These are phyloP conservation scores for Eimeria necatrix DNA, from an alignment of 169 alveolate species.

Conservation along the genomic window DNA sequence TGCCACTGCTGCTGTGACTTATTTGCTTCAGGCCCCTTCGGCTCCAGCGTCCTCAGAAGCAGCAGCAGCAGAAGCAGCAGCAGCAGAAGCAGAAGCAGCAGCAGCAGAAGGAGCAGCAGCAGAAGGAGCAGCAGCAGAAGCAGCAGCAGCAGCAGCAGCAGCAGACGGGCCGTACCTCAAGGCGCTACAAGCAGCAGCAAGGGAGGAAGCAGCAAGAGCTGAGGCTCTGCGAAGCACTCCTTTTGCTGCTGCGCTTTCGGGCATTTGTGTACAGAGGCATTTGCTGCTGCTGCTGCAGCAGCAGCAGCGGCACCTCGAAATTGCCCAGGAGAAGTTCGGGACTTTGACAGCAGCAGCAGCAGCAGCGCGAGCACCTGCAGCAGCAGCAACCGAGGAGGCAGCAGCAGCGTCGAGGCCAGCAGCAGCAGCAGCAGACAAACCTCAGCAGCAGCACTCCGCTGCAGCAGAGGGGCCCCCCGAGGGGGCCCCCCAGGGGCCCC, in stretches of 20 bases:
- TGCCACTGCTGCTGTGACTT: not conserved
- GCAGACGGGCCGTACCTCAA: not conserved
- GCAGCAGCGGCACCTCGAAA: constrained; percentile 7
- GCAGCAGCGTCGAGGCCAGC: not conserved
- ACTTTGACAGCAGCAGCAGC: constrained; percentile 4
- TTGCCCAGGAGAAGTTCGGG: not conserved
- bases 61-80: no score
- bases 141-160: no score
- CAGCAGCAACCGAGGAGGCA: constrained; percentile 11
- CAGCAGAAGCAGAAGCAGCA: no score
- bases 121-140: no score
- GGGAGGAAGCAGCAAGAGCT: not conserved
- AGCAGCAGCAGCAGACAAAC: not conserved
- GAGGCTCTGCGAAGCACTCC: not conserved
- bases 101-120: no score
- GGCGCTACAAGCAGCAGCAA: not conserved
- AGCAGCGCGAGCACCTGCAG: not conserved
- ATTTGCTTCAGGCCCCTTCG: not conserved
- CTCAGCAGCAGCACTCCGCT: not conserved
- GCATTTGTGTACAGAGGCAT: not conserved
- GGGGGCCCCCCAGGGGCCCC: not conserved
- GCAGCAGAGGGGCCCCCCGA: not conserved
- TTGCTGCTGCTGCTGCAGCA: not conserved
- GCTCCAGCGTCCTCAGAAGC: not conserved
- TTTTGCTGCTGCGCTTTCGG: not conserved